Conservation (phyloP, 1,284 basidiomycete species). For the Microbotryum lychnidis-dioicae region DNA sequence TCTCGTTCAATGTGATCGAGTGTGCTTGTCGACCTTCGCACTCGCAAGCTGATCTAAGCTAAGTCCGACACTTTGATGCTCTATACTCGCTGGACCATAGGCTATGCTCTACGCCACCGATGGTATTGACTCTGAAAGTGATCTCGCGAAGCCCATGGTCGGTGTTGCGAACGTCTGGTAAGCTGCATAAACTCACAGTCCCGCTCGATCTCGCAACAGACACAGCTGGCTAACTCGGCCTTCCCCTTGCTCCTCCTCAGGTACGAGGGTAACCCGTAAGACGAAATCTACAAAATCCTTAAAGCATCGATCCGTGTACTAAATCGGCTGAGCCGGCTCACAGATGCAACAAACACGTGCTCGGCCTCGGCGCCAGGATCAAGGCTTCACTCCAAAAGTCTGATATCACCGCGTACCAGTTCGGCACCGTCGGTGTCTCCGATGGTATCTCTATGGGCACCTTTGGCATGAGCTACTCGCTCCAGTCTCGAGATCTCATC, state of each 20-base stretch:
- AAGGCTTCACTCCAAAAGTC: slow-evolving; percentile 68
- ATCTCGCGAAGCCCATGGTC: slow-evolving; percentile 87
- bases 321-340: not conserved
- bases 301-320: not conserved
- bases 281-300: slow-evolving; percentile 12
- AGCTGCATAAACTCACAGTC: slow-evolving; percentile 36
- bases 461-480: slow-evolving; percentile 65
- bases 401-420: slow-evolving; percentile 87
- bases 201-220: not conserved
- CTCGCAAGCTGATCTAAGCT: not conserved
- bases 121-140: slow-evolving; percentile 63
- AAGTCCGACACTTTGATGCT: too few relatives aligned
- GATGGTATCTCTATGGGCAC: slow-evolving; percentile 91
- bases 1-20: not conserved
- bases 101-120: slow-evolving; percentile 96
- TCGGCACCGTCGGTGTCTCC: slow-evolving; percentile 92
- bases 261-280: slow-evolving; percentile 84
- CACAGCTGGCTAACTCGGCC: not conserved
- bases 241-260: slow-evolving; percentile 42
- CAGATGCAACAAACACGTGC: slow-evolving; percentile 85
- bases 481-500: slow-evolving; percentile 81
- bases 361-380: slow-evolving; percentile 77
- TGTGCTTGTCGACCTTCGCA: not conserved
- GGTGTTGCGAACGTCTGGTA: slow-evolving; percentile 90
- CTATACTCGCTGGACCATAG: slow-evolving; percentile 42